phyloP scores from a whole-genome alignment of 2,329 filamentous ascomycete species.

The Colletotrichum gloeosporioides region DNA sequence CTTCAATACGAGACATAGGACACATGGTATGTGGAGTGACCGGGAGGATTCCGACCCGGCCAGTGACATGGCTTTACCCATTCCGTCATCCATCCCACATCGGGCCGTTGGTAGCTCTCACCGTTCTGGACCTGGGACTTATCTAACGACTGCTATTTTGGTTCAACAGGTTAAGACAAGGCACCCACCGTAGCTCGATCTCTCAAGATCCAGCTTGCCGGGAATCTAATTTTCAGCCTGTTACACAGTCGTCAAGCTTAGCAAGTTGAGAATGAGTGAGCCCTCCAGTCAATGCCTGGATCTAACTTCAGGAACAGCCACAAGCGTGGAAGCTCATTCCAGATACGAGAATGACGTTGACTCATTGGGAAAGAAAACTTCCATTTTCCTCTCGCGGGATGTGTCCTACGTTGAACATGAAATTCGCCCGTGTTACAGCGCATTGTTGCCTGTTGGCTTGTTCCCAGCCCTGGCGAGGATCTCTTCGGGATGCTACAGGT shows the following conservation, averaged over 20 bases:
- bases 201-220: background rate
- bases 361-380: background rate
- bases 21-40: background rate
- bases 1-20: background rate
- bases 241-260: background rate
- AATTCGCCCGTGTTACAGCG: background rate
- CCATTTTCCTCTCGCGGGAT: background rate
- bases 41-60: background rate
- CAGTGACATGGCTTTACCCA: background rate
- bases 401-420: background rate
- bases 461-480: background rate
- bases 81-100: background rate
- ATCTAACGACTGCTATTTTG: background rate
- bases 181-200: background rate
- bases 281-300: too few species aligned
- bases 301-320: background rate
- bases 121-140: background rate
- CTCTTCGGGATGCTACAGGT: background rate
- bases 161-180: background rate
- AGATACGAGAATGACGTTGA: background rate
- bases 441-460: background rate
- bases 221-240: background rate
- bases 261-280: background rate
- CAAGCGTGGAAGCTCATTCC: background rate
- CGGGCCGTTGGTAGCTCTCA: background rate